A percentile compares a stretch with the other conserved stretches of the same genome.
Evolutionary conservation across 345 rosid genomes (phyloP).

Genomic region (Corymbia maculata): DNA sequence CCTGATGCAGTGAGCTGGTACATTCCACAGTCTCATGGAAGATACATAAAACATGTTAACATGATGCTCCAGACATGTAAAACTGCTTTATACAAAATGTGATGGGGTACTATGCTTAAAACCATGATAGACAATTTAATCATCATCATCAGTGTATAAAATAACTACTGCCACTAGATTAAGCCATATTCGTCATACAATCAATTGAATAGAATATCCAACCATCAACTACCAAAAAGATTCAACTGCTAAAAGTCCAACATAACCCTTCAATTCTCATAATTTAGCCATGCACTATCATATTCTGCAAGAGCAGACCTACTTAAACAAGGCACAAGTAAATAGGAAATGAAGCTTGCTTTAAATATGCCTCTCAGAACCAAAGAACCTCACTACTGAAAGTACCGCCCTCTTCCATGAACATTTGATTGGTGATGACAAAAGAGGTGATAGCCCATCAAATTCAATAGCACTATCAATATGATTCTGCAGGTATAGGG

Average conservation of each 20-base stretch:
- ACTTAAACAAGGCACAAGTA: neutral
- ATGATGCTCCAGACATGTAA: neutral
- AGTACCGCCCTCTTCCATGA: neutral
- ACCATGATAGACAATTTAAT: neutral
- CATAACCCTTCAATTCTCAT: neutral
- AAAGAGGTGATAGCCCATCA: neutral
- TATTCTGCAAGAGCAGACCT: neutral
- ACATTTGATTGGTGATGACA: neutral
- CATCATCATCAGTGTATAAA: neutral
- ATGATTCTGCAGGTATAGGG: neutral
- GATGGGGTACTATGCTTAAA: neutral
- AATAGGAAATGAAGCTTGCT: neutral
- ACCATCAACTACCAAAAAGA: neutral
- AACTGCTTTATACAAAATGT: neutral
- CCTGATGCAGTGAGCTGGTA: neutral
- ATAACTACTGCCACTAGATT: neutral
- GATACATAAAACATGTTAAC: neutral
- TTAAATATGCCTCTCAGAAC: neutral
- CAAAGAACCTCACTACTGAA: neutral
- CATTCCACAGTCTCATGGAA: neutral
- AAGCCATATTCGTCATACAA: neutral
- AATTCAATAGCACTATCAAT: neutral
- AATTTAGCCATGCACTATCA: neutral
- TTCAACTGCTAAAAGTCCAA: neutral
- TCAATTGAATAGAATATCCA: neutral